Evolutionary conservation across 306 rosid species (phyloP).

Genomic region (Betula pendula): DNA sequence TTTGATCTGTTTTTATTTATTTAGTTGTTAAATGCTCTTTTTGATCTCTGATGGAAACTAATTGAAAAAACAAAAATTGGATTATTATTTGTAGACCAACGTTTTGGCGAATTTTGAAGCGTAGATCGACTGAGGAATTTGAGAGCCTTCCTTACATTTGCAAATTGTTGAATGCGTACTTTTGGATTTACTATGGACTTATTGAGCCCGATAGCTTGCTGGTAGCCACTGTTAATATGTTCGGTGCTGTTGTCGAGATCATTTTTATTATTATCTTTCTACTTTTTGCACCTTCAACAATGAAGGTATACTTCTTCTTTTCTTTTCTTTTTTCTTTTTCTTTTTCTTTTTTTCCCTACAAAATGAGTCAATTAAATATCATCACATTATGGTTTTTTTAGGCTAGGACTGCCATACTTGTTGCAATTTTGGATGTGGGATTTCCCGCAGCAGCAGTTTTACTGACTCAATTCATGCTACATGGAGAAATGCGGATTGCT

Average conservation of each 20-base stretch:
- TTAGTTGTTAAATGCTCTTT: neutral
- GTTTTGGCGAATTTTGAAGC: constrained; percentile 40
- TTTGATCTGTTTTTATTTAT: neutral
- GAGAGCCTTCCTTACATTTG: constrained; percentile 47
- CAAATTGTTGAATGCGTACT: constrained; percentile 39
- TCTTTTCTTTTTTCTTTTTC: too few species aligned
- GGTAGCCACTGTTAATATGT: constrained; percentile 39
- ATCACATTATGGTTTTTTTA: neutral
- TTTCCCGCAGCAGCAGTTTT: constrained; percentile 30
- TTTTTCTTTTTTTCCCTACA: neutral
- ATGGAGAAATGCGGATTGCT: constrained; percentile 25
- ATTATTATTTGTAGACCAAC: constrained; percentile 13
- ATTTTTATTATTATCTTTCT: constrained; percentile 38
- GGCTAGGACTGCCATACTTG: constrained; percentile 30
- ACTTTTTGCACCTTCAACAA: constrained; percentile 28
- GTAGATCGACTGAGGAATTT: constrained; percentile 43
- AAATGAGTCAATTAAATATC: neutral
- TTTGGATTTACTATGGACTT: constrained; percentile 43
- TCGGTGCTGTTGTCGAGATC: constrained; percentile 37
- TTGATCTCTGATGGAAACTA: neutral
- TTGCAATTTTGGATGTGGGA: constrained; percentile 36
- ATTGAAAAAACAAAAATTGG: neutral
- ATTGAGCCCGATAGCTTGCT: constrained; percentile 6
- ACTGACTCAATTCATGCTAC: constrained; percentile 20
- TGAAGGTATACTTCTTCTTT: constrained; percentile 33